phyloP scores from a whole-genome alignment of 108 stramenopile genomes.

The Asterionellopsis glacialis region DNA sequence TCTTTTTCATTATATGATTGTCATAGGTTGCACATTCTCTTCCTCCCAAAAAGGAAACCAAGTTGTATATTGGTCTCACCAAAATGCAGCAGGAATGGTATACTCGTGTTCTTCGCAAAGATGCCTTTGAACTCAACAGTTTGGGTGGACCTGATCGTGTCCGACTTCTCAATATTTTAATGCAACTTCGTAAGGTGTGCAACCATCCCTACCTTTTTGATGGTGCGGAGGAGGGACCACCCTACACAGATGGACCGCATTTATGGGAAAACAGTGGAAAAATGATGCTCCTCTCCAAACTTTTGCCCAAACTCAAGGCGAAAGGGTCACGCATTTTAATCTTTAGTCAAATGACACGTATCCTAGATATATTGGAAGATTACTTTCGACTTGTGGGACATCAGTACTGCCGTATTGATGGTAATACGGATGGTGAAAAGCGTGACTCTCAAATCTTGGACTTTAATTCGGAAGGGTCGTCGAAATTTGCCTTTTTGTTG shows the following conservation, averaged over 20 bases:
- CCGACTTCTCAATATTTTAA: conserved; percentile 93
- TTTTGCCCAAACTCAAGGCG: conserved; percentile 88
- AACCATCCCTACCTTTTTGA: conserved; percentile 99
- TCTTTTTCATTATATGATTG: no score
- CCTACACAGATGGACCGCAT: conserved; percentile 95
- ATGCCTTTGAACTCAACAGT: conserved; percentile 89
- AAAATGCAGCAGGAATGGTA: conserved; percentile 97
- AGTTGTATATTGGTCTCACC: conserved; percentile 90
- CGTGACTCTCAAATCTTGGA: conserved; percentile 93
- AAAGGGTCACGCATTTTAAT: conserved; percentile 93
- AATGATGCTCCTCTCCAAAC: conserved; percentile 89
- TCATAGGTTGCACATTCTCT: conserved; percentile 79
- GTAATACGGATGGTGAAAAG: conserved; percentile 90
- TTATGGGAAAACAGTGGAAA: conserved; percentile 97
- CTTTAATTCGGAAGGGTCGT: conserved; percentile 90
- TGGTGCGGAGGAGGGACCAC: conserved; percentile 96
- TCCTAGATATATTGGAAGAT: conserved; percentile 96
- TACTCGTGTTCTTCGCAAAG: conserved; percentile 84
- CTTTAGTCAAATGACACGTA: conserved; percentile 97
- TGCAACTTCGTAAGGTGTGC: conserved; percentile 98
- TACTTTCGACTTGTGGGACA: conserved; percentile 79
- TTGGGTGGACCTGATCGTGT: conserved; percentile 90
- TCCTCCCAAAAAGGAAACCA: conserved; percentile 96
- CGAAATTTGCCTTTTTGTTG: conserved; percentile 94
- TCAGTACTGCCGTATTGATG: conserved; percentile 96